Evolutionary conservation across 1,284 basidiomycete species (phyloP).

Genomic region (Apiotrichum domesticum): DNA sequence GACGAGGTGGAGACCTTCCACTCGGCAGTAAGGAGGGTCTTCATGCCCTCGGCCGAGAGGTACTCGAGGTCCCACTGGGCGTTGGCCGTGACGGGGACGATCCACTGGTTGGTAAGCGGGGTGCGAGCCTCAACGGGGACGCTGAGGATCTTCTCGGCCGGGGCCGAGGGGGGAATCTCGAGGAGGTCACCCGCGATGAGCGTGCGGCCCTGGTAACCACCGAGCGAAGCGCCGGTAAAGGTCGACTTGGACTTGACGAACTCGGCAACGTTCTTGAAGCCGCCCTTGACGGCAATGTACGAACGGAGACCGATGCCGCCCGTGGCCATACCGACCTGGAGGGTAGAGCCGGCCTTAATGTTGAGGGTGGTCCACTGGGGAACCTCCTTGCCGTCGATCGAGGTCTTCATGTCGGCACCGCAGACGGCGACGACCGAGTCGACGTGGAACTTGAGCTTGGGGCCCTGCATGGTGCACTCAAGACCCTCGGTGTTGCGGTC

Average conservation of each 20-base stretch:
- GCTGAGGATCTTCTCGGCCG: neutral
- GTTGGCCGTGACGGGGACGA: conserved; percentile 13
- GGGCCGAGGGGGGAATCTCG: conserved; percentile 25
- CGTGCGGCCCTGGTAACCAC: conserved; percentile 50
- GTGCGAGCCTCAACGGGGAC: conserved; percentile 9
- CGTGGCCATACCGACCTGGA: conserved; percentile 47
- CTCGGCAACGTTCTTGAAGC: conserved; percentile 54
- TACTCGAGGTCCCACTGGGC: conserved; percentile 22
- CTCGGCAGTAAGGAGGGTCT: conserved; percentile 29
- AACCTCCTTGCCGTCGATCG: conserved; percentile 48
- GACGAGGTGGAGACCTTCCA: conserved; percentile 40
- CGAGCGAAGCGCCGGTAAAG: conserved; percentile 28
- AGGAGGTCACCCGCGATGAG: conserved; percentile 47
- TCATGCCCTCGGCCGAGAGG: conserved; percentile 19
- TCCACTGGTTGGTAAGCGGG: conserved; percentile 14
- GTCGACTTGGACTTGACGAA: conserved; percentile 55
- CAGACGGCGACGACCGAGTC: conserved; percentile 55
- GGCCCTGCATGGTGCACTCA: conserved; percentile 51
- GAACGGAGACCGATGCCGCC: conserved; percentile 53
- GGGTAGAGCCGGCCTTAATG: conserved; percentile 50
- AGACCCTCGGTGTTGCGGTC: conserved; percentile 54
- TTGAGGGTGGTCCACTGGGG: conserved; percentile 54
- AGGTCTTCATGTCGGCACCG: conserved; percentile 52
- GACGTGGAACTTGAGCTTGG: conserved; percentile 52
- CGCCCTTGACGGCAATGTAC: conserved; percentile 58